Conservation (phyloP, 257 asterid genomes). For the Orobanche coerulescens region DNA sequence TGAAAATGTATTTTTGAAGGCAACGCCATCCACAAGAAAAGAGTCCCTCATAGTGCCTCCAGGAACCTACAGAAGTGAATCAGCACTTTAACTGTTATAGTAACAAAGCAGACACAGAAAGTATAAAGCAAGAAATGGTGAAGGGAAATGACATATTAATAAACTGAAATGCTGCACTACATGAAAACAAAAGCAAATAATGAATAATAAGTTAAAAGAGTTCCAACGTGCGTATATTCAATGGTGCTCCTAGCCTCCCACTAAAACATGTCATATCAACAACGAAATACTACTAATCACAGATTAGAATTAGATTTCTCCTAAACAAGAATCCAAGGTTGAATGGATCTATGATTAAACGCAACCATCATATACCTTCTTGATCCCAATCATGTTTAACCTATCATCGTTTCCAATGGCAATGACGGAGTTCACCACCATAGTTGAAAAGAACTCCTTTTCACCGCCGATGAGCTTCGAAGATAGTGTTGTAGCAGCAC, state of each 20-base stretch:
- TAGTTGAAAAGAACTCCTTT: conserved; percentile 88
- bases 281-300: background rate
- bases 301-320: background rate
- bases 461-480: conserved; percentile 99
- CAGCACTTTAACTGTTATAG: background rate
- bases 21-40: conserved; percentile 68
- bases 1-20: conserved; percentile 97
- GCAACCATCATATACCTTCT: conserved; percentile 48
- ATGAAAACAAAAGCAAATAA: conserved; percentile 4
- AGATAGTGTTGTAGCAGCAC: conserved; percentile 96
- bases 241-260: conserved; percentile 1
- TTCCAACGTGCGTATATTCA: background rate
- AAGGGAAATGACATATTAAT: background rate
- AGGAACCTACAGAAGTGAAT: conserved; percentile 62
- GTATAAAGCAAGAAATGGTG: background rate
- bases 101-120: conserved; percentile 3
- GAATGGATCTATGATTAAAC: background rate
- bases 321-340: conserved; percentile 9
- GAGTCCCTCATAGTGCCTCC: conserved; percentile 93
- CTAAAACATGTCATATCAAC: too few species aligned
- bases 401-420: conserved; percentile 87
- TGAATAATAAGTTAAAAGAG: background rate
- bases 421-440: conserved; percentile 96
- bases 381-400: conserved; percentile 91
- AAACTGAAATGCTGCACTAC: background rate